Conservation (phyloP, 2,329 filamentous ascomycete species). For the Colletotrichum falcatum region DNA sequence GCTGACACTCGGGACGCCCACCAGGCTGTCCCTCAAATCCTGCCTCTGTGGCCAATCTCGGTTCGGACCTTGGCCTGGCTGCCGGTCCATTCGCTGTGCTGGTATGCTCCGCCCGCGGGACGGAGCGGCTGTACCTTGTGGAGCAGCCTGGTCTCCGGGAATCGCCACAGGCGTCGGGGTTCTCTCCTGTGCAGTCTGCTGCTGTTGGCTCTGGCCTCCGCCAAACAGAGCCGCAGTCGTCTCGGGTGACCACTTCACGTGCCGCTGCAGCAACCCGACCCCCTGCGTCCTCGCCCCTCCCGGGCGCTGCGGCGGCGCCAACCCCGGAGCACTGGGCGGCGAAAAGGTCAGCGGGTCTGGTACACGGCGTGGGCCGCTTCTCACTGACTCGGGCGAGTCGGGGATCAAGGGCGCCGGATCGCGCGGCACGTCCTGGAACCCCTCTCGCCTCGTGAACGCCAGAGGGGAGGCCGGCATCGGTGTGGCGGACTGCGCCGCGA, state of each 20-base stretch:
- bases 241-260: not conserved
- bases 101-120: not conserved
- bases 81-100: not conserved
- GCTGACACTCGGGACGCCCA: too few relatives aligned
- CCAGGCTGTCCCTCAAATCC: accelerated
- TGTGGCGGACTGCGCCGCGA: not conserved
- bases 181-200: not conserved
- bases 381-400: constrained; percentile 6
- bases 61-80: not conserved
- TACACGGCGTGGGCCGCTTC: not conserved
- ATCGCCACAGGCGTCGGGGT: not conserved
- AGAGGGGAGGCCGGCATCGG: not conserved
- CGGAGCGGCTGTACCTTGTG: not conserved
- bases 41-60: not conserved
- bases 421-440: not conserved
- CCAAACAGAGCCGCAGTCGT: not conserved
- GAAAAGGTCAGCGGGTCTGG: not conserved
- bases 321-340: not conserved
- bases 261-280: too few relatives aligned
- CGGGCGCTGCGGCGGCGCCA: not conserved
- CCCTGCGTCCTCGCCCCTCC: not conserved
- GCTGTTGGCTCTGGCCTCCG: not conserved
- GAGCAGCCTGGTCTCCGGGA: too few relatives aligned
- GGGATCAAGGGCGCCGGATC: not conserved
- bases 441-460: not conserved